Percentiles rank a stretch among this genome's conserved stretches.
phyloP scores from a whole-genome alignment of 2,329 filamentous ascomycete species.

The Plenodomus tracheiphilus region DNA sequence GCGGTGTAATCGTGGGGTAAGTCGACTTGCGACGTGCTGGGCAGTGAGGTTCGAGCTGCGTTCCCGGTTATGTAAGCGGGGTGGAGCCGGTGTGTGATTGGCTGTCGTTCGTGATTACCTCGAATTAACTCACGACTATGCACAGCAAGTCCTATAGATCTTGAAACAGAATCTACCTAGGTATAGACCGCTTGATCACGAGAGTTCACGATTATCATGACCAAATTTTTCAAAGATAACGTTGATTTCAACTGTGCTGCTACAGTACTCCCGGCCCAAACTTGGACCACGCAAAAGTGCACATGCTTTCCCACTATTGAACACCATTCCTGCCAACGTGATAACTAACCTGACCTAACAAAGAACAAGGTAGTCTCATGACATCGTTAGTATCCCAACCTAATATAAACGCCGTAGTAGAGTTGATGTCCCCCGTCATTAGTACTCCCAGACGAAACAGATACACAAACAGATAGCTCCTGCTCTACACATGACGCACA shows the following conservation, averaged over 20 bases:
- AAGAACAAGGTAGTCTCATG: neutral
- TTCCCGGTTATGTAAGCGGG: slow-evolving; percentile 6
- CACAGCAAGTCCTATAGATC: too few relatives aligned
- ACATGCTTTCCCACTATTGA: neutral
- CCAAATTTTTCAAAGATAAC: too few relatives aligned
- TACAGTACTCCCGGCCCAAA: neutral
- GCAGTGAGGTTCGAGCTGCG: slow-evolving; percentile 12
- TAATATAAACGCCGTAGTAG: neutral
- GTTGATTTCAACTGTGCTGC: neutral
- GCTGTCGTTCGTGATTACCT: neutral
- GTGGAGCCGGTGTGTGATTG: neutral
- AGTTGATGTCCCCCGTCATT: neutral
- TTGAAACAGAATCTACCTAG: too few relatives aligned
- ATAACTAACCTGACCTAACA: neutral
- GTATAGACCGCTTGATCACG: too few relatives aligned
- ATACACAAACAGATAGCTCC: neutral
- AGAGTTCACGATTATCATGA: too few relatives aligned
- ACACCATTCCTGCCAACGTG: neutral
- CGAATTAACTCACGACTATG: too few relatives aligned
- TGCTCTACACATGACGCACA: neutral
- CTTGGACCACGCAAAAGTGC: neutral
- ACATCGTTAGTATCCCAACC: neutral
- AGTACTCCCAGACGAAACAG: neutral
- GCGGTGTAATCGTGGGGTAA: slow-evolving; percentile 36
- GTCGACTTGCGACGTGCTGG: slow-evolving; percentile 6